Base-by-base conservation (phyloP, 164 flowering plant species). In the Magnolia changhungtana region DNA sequence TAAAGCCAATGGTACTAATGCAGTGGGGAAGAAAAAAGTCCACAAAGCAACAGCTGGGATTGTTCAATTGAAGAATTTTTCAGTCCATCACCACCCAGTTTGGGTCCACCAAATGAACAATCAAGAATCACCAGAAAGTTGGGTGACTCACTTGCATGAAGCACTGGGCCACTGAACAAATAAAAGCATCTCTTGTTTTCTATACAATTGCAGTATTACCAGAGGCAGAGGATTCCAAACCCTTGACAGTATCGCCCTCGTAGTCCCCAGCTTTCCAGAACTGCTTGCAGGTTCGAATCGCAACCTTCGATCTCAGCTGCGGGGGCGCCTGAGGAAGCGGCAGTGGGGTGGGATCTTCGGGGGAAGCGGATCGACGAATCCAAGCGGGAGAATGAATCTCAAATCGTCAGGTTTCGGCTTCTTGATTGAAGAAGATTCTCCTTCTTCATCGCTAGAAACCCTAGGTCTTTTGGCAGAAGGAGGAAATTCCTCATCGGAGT, bases 201-300 rank as follows among this genome's bases (percentile, higher is more conserved):
- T 31, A 31, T 31, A 31, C 37, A 31, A 31, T 31, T 31, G 59
- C 8, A 55, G 59, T 2, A 65, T 21, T 65, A 65, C 68, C 68
- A 65, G 37, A 65, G 21, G 13, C 11, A 20, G 76, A n/a, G 29
- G 31, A 37, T 16, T 72, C 50, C 20, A 85, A 85, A 72, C 79
- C 80, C 66, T 74, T 80, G 9, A 49, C 21, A 14, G 84, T 65
- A 75, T 77, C 75, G 2, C 82, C 94, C 3, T 89, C 97, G 72
- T 83, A 95, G 55, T 95, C 97, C 27, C 97, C 97, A 0, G 98
- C 95, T 78, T 90, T 95, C 97, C 98, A 95, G 71, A 95, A 92
- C 86, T 89, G 95, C 86, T 78, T 89, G 66, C 80, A 76, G 49
- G 77, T 72, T 67, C n/a, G 70, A 27, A 61, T 50, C 69, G 69